Base-by-base conservation (phyloP, 768 basidiomycete genomes). In the Ramaria rubella region DNA sequence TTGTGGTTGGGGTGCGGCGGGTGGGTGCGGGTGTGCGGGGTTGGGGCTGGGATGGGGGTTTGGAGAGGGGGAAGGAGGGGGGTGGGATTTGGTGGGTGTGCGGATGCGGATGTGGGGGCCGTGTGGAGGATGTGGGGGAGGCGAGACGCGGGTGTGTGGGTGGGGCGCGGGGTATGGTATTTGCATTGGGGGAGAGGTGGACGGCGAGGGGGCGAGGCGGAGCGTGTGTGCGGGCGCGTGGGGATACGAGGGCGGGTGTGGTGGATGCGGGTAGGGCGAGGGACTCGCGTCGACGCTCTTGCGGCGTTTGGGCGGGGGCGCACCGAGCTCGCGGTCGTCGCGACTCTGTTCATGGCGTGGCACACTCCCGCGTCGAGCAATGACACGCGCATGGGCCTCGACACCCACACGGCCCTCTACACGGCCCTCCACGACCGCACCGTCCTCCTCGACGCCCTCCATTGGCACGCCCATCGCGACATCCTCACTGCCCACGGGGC, bases 271-370 rank as follows among this genome's bases (percentile, higher is more conserved):
- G 72, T 52, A 27, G 64, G 61, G 42, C 71, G 66, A 12, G 72
- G 66, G 33, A n/a, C n/a, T n/a, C n/a, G n/a, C n/a, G n/a, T n/a
- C n/a, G 68, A 65, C 4, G 64, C 59, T 51, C 72, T 73, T 24
- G 75, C 73, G 49, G 70, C 70, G 60, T 69, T 68, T 53, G 71
- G 60, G 26, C 58, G 51, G 58, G 62, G 15, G 65, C n/a, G n/a
- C n/a, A n/a, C n/a, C n/a, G n/a, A n/a, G n/a, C n/a, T n/a, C n/a
- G 65, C 3, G 63, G 68, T 36, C 65, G 68, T 19, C 62, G 69
- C 26, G n/a, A n/a, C n/a, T n/a, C n/a, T n/a, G n/a, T n/a, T n/a
- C n/a, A n/a, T n/a, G n/a, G 63, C n/a, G n/a, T n/a, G n/a, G n/a
- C n/a, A n/a, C n/a, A n/a, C n/a, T n/a, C n/a, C n/a, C n/a, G 69